These are phyloP conservation scores for Arxiozyma heterogenica DNA, from an alignment of 1,139 yeast species.

Conservation along the genomic window DNA sequence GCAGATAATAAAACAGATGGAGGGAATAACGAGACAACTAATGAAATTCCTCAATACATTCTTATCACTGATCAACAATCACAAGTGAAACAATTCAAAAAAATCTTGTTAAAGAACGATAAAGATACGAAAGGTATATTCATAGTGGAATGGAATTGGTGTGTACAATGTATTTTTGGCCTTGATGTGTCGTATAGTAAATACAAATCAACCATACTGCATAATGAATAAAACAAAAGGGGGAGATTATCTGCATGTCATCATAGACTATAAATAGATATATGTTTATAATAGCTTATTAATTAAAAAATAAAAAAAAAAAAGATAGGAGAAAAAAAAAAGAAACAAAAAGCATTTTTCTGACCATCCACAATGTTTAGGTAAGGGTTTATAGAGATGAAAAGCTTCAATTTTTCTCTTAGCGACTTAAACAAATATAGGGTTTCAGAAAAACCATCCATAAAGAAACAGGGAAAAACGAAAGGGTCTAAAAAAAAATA, in stretches of 20 bases:
- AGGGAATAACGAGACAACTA: not conserved
- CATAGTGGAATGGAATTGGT: slow-evolving; percentile 62
- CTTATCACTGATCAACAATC: slow-evolving; percentile 34
- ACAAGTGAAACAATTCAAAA: slow-evolving; percentile 35
- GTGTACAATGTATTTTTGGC: slow-evolving; percentile 49
- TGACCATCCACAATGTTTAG: too few species aligned
- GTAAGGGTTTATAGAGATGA: too few species aligned
- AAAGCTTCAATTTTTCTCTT: too few species aligned
- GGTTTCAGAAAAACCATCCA: too few species aligned
- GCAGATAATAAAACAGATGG: slow-evolving; percentile 8
- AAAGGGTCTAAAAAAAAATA: too few species aligned
- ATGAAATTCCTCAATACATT: slow-evolving; percentile 13
- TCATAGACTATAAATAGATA: too few species aligned
- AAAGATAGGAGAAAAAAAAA: too few species aligned
- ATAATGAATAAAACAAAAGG: slow-evolving; percentile 22
- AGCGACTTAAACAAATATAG: too few species aligned
- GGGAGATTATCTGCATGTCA: too few species aligned
- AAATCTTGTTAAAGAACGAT: slow-evolving; percentile 15
- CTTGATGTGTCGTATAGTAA: slow-evolving; percentile 30
- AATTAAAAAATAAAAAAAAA: too few species aligned
- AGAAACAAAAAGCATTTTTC: too few species aligned
- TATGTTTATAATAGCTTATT: not conserved
- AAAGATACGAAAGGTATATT: slow-evolving; percentile 9
- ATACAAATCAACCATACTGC: slow-evolving; percentile 25
- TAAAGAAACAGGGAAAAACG: too few species aligned